A percentile compares a stretch with the other conserved stretches of the same genome.
Evolutionary conservation across 305 asterid species (phyloP).

Genomic region (Fraxinus greggii): DNA sequence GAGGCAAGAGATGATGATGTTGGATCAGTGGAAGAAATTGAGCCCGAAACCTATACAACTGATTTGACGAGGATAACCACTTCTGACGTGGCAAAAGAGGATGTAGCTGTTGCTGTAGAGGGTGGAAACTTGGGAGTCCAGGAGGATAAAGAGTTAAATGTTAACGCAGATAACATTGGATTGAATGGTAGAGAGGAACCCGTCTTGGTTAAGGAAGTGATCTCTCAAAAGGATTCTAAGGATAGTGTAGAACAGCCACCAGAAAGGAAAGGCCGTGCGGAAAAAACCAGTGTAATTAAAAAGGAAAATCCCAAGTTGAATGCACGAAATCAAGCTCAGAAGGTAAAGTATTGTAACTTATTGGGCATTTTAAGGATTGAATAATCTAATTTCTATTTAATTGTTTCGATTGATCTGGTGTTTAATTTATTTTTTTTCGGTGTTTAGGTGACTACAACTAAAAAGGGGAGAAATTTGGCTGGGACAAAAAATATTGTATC

Average conservation of each 20-base stretch:
- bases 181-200: conserved; percentile 32
- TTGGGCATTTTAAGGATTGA: conserved; percentile 18
- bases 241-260: conserved; percentile 29
- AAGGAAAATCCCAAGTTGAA: conserved; percentile 39
- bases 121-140: conserved; percentile 26
- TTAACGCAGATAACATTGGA: conserved; percentile 23
- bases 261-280: conserved; percentile 30
- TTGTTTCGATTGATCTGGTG: conserved; percentile 3
- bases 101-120: conserved; percentile 28
- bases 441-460: conserved; percentile 50
- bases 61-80: conserved; percentile 8
- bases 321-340: conserved; percentile 37
- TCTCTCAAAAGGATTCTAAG: conserved; percentile 31
- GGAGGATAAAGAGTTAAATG: conserved; percentile 36
- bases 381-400: not conserved
- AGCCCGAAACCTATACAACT: conserved; percentile 10
- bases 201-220: conserved; percentile 28
- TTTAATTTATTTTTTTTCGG: conserved; percentile 17
- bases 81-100: conserved; percentile 35
- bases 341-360: conserved; percentile 42
- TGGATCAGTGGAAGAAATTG: conserved; percentile 25
- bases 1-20: conserved; percentile 29
- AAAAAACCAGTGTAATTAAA: conserved; percentile 28
- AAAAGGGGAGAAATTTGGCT: conserved; percentile 37
- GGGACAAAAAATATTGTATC: conserved; percentile 43